Evolutionary conservation across 208 protist genomes (phyloP).

Genomic region (Crithidia acanthocephali): DNA sequence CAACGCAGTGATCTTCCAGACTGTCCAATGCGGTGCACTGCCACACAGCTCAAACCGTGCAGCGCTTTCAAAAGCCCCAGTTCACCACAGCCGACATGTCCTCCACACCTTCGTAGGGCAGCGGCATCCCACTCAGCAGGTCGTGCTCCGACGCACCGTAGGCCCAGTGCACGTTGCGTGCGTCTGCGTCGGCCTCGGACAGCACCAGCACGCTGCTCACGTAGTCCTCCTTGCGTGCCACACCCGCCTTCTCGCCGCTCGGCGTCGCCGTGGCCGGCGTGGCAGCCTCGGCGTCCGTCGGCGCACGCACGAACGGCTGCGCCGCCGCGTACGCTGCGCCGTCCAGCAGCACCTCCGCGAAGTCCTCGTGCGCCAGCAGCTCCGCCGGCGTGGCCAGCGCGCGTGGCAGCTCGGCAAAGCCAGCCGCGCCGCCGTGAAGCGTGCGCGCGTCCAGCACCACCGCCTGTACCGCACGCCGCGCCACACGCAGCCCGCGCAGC

Average conservation of each 20-base stretch:
- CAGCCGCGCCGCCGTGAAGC: constrained; percentile 7
- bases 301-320: constrained; percentile 8
- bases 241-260: not conserved
- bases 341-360: constrained; percentile 13
- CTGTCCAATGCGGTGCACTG: too few relatives aligned
- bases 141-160: constrained; percentile 27
- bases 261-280: not conserved
- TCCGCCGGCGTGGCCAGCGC: constrained; percentile 14
- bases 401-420: constrained; percentile 16
- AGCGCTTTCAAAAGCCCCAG: too few relatives aligned
- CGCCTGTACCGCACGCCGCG: constrained; percentile 34
- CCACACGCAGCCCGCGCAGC: constrained; percentile 14
- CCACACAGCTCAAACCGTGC: too few relatives aligned
- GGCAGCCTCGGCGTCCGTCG: constrained; percentile 11
- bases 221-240: not conserved
- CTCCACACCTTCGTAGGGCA: constrained; percentile 20
- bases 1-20: too few relatives aligned
- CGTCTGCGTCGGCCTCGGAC: constrained; percentile 15
- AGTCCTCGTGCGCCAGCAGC: constrained; percentile 29
- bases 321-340: constrained; percentile 6
- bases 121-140: constrained; percentile 21
- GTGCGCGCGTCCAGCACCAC: constrained; percentile 34
- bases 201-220: constrained; percentile 18
- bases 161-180: constrained; percentile 25
- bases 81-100: not conserved